A percentile compares a stretch with the other conserved stretches of the same genome.
Evolutionary conservation across 192 early-diverging fungal species (phyloP).

Genomic region (Funneliformis geosporum): DNA sequence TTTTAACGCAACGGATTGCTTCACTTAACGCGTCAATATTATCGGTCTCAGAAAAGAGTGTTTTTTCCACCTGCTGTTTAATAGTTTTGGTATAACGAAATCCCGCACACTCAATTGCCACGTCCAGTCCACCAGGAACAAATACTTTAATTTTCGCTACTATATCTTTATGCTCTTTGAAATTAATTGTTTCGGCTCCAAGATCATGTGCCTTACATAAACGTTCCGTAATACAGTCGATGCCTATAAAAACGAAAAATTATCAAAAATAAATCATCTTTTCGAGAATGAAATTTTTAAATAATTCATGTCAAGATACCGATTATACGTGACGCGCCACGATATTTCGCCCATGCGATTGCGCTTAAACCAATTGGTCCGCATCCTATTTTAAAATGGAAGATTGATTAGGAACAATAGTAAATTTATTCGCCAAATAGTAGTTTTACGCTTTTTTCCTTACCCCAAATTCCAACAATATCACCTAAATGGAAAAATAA

Average conservation of each 20-base stretch:
- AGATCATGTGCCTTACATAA: slow-evolving; percentile 36
- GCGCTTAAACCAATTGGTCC: slow-evolving; percentile 54
- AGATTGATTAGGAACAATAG: neutral
- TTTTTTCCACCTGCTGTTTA: slow-evolving; percentile 46
- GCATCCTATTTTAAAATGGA: neutral
- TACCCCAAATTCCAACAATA: slow-evolving; percentile 57
- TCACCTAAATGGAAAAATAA: slow-evolving; percentile 44
- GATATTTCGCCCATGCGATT: slow-evolving; percentile 33
- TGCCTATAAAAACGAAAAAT: slow-evolving; percentile 30
- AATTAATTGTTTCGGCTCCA: slow-evolving; percentile 40
- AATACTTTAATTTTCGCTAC: slow-evolving; percentile 37
- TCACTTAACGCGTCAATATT: too few relatives aligned
- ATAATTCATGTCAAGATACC: slow-evolving; percentile 20
- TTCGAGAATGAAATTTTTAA: neutral
- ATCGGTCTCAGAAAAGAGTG: too few relatives aligned
- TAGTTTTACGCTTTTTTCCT: neutral
- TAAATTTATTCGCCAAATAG: neutral
- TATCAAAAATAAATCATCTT: too few relatives aligned
- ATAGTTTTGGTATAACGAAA: slow-evolving; percentile 56
- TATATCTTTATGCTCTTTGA: slow-evolving; percentile 33
- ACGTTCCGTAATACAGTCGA: slow-evolving; percentile 46
- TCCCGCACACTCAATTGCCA: slow-evolving; percentile 54
- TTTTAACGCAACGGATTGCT: too few relatives aligned
- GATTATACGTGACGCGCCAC: slow-evolving; percentile 40
- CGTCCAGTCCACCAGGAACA: slow-evolving; percentile 49